Base-by-base conservation (phyloP, 306 rosid genomes). In the Ammopiptanthus mongolicus region DNA sequence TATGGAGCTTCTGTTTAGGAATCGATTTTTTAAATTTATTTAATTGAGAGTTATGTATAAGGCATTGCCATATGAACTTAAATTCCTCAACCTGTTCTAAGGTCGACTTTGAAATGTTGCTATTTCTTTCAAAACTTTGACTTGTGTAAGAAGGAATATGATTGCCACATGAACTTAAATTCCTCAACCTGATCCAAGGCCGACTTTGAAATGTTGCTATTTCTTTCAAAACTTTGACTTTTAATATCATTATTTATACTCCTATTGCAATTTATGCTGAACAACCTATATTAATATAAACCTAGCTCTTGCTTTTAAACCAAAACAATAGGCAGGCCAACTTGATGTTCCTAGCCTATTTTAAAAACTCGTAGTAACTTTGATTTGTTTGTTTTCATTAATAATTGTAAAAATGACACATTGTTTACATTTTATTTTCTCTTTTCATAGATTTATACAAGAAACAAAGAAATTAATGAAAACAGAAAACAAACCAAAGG, bases 21-120 rank as follows among this genome's bases (percentile, higher is more conserved):
- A 28, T 64, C 21, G 21, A 41, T 41, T 73, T 69, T 47, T 64
- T 56, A 2, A 41, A 11, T 73, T 3, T 79, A 65, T 31, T 34
- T 75, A 57, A 21, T n/a, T 63, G 69, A 19, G 12, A 50, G 37
- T 70, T 46, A 48, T 17, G 75, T 63, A 56, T 67, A 73, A 53
- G 83, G 80, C 78, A 73, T 55, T 55, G 75, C 81, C 73, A 42
- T 65, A 17, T 52, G 69, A 75, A 71, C 58, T 48, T 52, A 0
- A 58, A 52, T 76, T 76, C 58, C 9, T 65, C 66, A 53, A 44
- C 29, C 48, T 11, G 34, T 63, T 75, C 64, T 4, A 22, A 10
- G 21, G 62, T 23, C 5, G 22, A 57, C 47, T 52, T 74, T 22
- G 18, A 31, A 19, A 4, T 50, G 58, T 50, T 73, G 67, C 47